Percentiles rank a stretch among this genome's conserved stretches.
These are phyloP conservation scores for Kazachstania psychrophila DNA, from an alignment of 805 yeast species.

Conservation along the genomic window DNA sequence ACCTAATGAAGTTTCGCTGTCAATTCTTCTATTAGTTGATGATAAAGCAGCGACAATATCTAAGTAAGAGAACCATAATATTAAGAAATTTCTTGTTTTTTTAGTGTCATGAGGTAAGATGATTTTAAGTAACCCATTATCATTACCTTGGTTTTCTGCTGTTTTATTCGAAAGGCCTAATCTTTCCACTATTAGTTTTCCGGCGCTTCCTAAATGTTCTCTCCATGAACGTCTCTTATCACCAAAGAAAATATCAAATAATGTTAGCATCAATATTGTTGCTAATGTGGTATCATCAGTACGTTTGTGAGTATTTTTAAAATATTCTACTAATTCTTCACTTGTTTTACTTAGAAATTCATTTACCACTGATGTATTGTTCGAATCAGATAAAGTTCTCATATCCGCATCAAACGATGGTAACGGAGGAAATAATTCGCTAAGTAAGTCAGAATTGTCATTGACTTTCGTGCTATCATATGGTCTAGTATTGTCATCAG, in stretches of 20 bases:
- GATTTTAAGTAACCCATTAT: background rate
- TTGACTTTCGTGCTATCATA: too few species aligned
- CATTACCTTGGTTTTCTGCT: background rate
- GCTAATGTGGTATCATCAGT: slow-evolving; percentile 62
- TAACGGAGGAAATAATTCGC: background rate
- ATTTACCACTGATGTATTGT: slow-evolving; percentile 17
- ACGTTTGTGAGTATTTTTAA: slow-evolving; percentile 43
- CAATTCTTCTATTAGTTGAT: slow-evolving; percentile 32
- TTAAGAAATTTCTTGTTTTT: slow-evolving; percentile 40
- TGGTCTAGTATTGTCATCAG: background rate
- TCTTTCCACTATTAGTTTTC: slow-evolving; percentile 40
- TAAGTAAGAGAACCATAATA: slow-evolving; percentile 60
- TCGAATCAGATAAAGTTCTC: too few species aligned
- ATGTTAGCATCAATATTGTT: slow-evolving; percentile 47
- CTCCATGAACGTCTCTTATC: slow-evolving; percentile 43
- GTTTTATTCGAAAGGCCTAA: slow-evolving; percentile 4
- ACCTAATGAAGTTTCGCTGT: background rate
- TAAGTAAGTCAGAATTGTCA: too few species aligned
- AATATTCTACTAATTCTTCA: slow-evolving; percentile 42
- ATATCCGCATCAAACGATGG: background rate
- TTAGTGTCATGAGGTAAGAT: slow-evolving; percentile 11
- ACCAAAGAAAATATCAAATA: slow-evolving; percentile 44
- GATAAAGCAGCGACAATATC: slow-evolving; percentile 58
- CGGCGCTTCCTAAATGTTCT: slow-evolving; percentile 59
- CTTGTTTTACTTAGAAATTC: slow-evolving; percentile 49